Evolutionary conservation across 2,329 filamentous ascomycete genomes (phyloP), one percentile per base, ranked within the genome.

Genomic region (Trichoderma sp.): DNA sequence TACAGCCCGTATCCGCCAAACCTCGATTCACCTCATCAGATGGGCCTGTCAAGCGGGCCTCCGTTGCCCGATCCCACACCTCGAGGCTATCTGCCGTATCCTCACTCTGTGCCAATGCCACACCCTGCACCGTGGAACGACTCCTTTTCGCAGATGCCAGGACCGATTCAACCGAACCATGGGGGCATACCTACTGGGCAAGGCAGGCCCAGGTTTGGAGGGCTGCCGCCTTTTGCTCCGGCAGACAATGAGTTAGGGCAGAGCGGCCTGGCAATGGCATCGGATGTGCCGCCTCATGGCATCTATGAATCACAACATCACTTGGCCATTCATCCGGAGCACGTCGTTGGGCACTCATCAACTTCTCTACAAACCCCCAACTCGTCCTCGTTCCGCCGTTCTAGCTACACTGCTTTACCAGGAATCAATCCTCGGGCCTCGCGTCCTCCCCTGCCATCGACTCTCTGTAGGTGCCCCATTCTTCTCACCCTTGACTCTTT

Each of bases 51-150:
- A 56, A 66, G 69, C 52, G 62, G 71, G 39, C 67, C 72, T 57
- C 68, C 72, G 54, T 68, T 69, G 45, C 72, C 72, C 17, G 66
- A 70, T 47, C 52, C 71, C 57, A 65, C 65, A 28, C 60, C 71
- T 62, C 66, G 71, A 21, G 51, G 64, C 44, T 48, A 41, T 48
- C 45, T 56, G 17, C 55, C 61, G 44, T 67, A 71, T 34, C 48
- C 52, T 34, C 61, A 73, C 51, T 34, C 64, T 17, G 66, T 64
- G 21, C 17, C 45, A 19, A 57, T 57, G 3, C n/a, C 56, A 34
- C 59, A 58, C 21, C 4, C 14, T 21, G 39, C 47, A 26, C 54
- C 44, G 14, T 67, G 65, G 65, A 12, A 15, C 14, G 28, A 57
- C 34, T 43, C 26, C 43, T 39, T 51, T 55, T 14, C 39, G 30